Evolutionary conservation across 257 asterid species (phyloP).

Genomic region (Nicotiana tabacum): DNA sequence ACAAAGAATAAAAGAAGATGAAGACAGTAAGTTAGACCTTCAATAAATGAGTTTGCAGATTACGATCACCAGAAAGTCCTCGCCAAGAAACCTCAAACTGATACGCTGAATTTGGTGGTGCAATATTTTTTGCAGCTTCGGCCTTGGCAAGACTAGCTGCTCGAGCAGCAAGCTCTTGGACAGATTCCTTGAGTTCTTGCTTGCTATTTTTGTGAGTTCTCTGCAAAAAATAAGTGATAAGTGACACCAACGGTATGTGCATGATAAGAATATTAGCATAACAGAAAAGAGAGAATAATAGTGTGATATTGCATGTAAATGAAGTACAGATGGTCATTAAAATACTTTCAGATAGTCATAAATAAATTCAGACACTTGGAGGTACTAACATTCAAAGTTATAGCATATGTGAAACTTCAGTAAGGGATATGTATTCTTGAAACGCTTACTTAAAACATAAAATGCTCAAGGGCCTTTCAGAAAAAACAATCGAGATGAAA

Average conservation of each 20-base stretch:
- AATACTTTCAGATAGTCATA: neutral
- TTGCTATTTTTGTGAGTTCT: conserved; percentile 31
- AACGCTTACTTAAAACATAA: neutral
- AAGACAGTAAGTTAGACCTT: conserved; percentile 40
- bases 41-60: conserved; percentile 63
- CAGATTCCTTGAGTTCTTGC: conserved; percentile 55
- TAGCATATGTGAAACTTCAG: neutral
- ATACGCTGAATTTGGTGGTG: conserved; percentile 80
- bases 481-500: neutral
- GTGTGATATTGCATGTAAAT: neutral
- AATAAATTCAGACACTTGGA: neutral
- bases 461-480: neutral
- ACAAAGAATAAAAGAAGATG: conserved; percentile 4
- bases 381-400: neutral
- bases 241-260: neutral
- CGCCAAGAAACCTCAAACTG: conserved; percentile 96
- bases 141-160: conserved; percentile 76
- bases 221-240: conserved; percentile 30
- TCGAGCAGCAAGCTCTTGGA: conserved; percentile 88
- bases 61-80: conserved; percentile 70
- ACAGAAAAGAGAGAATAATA: conserved; percentile 4
- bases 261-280: neutral
- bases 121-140: conserved; percentile 81
- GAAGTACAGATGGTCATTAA: neutral
- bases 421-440: neutral